Evolutionary conservation across 495 filamentous ascomycete species (phyloP).

Genomic region (Xanthoparmelia taractica): DNA sequence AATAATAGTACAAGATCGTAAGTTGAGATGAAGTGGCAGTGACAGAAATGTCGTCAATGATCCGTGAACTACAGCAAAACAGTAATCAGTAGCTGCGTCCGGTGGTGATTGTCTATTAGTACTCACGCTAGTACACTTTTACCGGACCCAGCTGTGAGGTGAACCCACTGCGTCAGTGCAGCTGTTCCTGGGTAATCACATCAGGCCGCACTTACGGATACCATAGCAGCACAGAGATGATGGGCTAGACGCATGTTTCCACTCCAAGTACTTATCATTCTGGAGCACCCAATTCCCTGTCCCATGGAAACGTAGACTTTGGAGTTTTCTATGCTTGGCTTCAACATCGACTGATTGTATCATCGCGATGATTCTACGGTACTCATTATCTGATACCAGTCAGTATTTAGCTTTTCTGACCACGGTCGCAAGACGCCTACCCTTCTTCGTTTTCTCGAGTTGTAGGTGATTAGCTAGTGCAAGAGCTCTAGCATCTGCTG

Average conservation of each 20-base stretch:
- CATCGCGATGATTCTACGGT: constrained; percentile 13
- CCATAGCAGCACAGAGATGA: constrained; percentile 23
- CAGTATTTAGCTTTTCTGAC: not conserved
- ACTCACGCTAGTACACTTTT: constrained; percentile 24
- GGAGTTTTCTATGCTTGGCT: constrained; percentile 17
- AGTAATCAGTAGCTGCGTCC: not conserved
- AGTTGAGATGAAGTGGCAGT: not conserved
- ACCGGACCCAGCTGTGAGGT: constrained; percentile 21
- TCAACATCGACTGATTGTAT: constrained; percentile 16
- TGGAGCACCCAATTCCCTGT: constrained; percentile 22
- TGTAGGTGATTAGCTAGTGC: constrained; percentile 15
- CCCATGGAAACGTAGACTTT: constrained; percentile 14
- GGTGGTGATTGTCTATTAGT: not conserved
- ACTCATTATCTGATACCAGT: constrained; percentile 13
- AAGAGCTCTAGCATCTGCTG: constrained; percentile 20
- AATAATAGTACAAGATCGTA: constrained; percentile 23
- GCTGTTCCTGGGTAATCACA: not conserved
- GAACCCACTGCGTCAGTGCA: not conserved
- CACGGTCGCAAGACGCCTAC: not conserved
- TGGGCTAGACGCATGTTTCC: constrained; percentile 10
- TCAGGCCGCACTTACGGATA: constrained; percentile 22
- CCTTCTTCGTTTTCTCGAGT: constrained; percentile 15
- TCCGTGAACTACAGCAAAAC: not conserved
- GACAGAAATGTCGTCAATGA: constrained; percentile 10
- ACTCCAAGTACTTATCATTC: constrained; percentile 9